Percentiles rank a stretch among this genome's conserved stretches.
These are phyloP conservation scores for Eucalyptus decipiens DNA, from an alignment of 345 rosid species.

Conservation along the genomic window DNA sequence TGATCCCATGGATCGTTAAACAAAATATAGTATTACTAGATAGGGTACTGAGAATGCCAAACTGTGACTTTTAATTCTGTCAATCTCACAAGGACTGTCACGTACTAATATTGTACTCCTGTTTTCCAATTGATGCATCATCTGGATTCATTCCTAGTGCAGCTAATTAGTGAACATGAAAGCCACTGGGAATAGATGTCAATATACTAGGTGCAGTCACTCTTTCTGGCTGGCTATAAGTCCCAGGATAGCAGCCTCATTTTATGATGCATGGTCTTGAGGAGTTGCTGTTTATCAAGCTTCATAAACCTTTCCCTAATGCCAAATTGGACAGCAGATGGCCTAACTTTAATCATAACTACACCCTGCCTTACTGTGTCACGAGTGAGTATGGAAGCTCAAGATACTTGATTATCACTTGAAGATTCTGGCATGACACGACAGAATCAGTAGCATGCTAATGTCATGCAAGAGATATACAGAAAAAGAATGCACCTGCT, in stretches of 20 bases:
- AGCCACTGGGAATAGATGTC: background rate
- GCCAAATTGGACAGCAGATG: background rate
- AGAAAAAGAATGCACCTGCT: conserved; percentile 41
- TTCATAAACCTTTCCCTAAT: background rate
- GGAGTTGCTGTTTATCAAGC: background rate
- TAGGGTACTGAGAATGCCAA: background rate
- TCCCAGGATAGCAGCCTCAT: background rate
- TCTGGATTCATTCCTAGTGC: background rate
- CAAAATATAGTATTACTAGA: background rate
- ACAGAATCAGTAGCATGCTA: background rate
- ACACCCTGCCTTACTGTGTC: background rate
- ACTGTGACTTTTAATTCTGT: background rate
- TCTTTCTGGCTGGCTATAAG: background rate
- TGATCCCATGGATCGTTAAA: background rate
- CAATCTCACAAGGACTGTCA: background rate
- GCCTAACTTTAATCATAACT: background rate
- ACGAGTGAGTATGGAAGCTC: background rate
- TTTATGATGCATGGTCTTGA: background rate
- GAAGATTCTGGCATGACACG: background rate
- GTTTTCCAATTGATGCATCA: background rate
- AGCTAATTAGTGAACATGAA: background rate
- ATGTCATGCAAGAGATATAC: background rate
- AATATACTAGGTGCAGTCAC: background rate
- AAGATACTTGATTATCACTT: background rate
- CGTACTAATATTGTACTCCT: background rate